Evolutionary conservation across 768 basidiomycete species (phyloP).

Genomic region (Phanerodontia chrysosporium): DNA sequence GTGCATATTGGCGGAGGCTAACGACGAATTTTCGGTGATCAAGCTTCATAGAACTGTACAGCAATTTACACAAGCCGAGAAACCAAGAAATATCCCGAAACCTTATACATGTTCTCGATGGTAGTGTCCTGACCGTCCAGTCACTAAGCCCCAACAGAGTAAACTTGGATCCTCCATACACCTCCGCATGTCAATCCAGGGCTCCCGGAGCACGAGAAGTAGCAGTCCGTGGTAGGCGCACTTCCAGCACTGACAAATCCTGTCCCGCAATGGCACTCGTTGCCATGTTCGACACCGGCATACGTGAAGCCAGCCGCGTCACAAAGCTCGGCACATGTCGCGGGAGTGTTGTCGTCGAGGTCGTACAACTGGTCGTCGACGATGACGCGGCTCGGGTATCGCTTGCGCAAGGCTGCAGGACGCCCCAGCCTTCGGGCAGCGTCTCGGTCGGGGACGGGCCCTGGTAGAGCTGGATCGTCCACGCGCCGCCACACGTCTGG

Average conservation of each 20-base stretch:
- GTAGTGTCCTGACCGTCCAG: too few species aligned
- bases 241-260: slow-evolving; percentile 9
- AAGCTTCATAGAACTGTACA: too few species aligned
- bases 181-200: slow-evolving; percentile 17
- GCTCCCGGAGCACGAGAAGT: slow-evolving; percentile 18
- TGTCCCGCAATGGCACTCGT: slow-evolving; percentile 23
- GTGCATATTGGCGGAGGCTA: too few species aligned
- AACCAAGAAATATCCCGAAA: too few species aligned
- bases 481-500: slow-evolving; percentile 19
- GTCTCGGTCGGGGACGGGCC: not conserved
- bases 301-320: slow-evolving; percentile 13
- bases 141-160: not conserved
- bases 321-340: slow-evolving; percentile 15
- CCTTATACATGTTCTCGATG: too few species aligned
- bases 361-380: slow-evolving; percentile 12
- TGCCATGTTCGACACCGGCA: slow-evolving; percentile 22
- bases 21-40: too few species aligned
- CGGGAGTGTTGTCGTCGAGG: slow-evolving; percentile 16
- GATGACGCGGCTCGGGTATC: slow-evolving; percentile 17
- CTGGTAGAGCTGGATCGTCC: slow-evolving; percentile 15
- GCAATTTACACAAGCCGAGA: too few species aligned
- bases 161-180: slow-evolving; percentile 18
- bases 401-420: slow-evolving; percentile 12
- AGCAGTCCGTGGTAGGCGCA: slow-evolving; percentile 16
- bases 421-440: slow-evolving; percentile 16